phyloP scores from a whole-genome alignment of 2,329 filamentous ascomycete species.

The Aspergillus pseudoglaucus region DNA sequence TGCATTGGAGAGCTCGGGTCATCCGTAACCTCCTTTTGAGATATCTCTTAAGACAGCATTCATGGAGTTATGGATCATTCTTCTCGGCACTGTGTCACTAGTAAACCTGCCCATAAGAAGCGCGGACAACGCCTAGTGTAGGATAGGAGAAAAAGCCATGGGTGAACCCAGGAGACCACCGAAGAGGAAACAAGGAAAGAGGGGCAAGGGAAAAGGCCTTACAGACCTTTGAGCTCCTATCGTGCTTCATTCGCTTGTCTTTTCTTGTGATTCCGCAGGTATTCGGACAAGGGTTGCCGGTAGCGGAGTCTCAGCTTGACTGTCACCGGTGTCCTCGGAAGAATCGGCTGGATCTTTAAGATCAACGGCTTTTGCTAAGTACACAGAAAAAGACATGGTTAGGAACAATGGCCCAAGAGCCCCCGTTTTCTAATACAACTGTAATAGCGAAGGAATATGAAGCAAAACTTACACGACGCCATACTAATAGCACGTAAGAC shows the following conservation, averaged over 20 bases:
- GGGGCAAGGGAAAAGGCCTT: no score
- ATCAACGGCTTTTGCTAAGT: slow-evolving; percentile 21
- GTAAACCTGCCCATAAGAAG: no score
- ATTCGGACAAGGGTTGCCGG: slow-evolving; percentile 41
- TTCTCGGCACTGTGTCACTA: no score
- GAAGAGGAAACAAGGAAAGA: no score
- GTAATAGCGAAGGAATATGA: neutral
- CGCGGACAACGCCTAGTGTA: no score
- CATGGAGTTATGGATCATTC: no score
- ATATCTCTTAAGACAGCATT: no score
- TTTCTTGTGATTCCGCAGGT: slow-evolving; percentile 25
- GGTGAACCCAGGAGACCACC: no score
- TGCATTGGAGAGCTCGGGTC: no score
- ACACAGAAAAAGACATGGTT: slow-evolving; percentile 3
- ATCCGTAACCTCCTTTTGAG: no score
- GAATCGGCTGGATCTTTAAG: slow-evolving; percentile 12
- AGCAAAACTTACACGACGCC: slow-evolving; percentile 50
- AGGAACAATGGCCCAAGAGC: neutral
- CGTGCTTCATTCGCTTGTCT: slow-evolving; percentile 2
- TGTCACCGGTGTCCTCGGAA: slow-evolving; percentile 45
- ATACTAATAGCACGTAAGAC: slow-evolving; percentile 59
- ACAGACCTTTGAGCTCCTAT: neutral
- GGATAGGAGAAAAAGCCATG: no score
- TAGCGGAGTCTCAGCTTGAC: slow-evolving; percentile 58
- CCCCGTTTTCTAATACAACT: no score